Percentiles rank a stretch among this genome's conserved stretches.
Evolutionary conservation across 1,139 yeast species (phyloP).

Genomic region (Taphrina populina): DNA sequence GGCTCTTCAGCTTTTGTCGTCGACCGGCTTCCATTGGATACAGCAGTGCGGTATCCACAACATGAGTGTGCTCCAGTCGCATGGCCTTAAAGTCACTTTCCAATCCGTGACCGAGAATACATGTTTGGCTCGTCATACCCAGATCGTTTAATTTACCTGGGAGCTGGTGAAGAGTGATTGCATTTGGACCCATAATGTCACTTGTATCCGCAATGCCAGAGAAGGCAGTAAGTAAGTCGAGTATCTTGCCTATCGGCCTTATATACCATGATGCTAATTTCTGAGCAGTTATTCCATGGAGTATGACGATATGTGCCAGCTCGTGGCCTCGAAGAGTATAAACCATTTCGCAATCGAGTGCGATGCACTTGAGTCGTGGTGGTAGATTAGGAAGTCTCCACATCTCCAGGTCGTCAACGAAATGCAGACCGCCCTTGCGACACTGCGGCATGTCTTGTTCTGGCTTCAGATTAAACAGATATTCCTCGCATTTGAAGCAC

Average conservation of each 20-base stretch:
- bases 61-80: background rate
- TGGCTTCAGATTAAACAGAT: too few relatives aligned
- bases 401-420: too few relatives aligned
- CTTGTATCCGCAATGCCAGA: background rate
- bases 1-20: background rate
- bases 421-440: too few relatives aligned
- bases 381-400: too few relatives aligned
- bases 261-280: background rate
- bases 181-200: background rate
- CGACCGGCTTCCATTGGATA: background rate
- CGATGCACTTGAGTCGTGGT: too few relatives aligned
- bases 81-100: background rate
- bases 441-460: too few relatives aligned
- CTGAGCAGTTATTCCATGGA: background rate
- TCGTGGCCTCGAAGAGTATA: background rate
- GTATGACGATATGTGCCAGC: background rate
- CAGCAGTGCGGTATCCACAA: background rate
- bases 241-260: background rate
- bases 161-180: background rate
- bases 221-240: background rate
- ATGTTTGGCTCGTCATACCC: background rate
- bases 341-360: constrained; percentile 1
- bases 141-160: background rate
- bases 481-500: too few relatives aligned
- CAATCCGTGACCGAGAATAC: background rate